These are phyloP conservation scores for Marchantia paleacea DNA, from an alignment of 225 moss, liverwort and hornwort genomes.

Conservation along the genomic window DNA sequence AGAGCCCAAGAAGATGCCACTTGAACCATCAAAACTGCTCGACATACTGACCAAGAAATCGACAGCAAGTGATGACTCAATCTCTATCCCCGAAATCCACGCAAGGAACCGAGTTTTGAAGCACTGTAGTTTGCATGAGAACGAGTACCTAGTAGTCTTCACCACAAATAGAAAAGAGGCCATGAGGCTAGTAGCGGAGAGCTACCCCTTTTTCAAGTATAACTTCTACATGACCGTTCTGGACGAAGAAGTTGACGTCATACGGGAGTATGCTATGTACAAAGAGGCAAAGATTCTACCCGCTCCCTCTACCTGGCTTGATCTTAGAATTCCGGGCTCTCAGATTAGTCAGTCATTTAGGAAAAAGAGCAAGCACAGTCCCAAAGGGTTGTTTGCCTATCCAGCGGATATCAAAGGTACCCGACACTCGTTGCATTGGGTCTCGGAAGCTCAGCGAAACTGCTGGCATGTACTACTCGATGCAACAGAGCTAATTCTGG, in stretches of 20 bases:
- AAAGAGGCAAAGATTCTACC: slow-evolving; percentile 39
- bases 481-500: slow-evolving; percentile 32
- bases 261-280: slow-evolving; percentile 27
- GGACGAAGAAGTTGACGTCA: slow-evolving; percentile 24
- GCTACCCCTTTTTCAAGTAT: slow-evolving; percentile 41
- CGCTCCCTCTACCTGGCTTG: slow-evolving; percentile 30
- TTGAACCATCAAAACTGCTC: slow-evolving; percentile 31
- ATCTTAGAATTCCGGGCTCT: slow-evolving; percentile 32
- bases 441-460: slow-evolving; percentile 44
- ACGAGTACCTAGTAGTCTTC: slow-evolving; percentile 36
- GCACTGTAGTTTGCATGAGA: slow-evolving; percentile 35
- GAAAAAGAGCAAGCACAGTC: slow-evolving; percentile 40
- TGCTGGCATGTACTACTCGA: slow-evolving; percentile 41
- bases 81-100: slow-evolving; percentile 38
- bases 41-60: slow-evolving; percentile 28
- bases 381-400: slow-evolving; percentile 36
- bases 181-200: slow-evolving; percentile 35
- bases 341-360: slow-evolving; percentile 34
- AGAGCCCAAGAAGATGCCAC: slow-evolving; percentile 31
- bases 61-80: slow-evolving; percentile 21
- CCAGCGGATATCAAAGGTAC: slow-evolving; percentile 27
- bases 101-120: slow-evolving; percentile 33
- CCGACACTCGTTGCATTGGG: slow-evolving; percentile 39
- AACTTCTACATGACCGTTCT: slow-evolving; percentile 38
- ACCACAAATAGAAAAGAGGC: slow-evolving; percentile 27